Evolutionary conservation across 306 rosid species (phyloP).

Genomic region (Macrotyloma uniflorum): DNA sequence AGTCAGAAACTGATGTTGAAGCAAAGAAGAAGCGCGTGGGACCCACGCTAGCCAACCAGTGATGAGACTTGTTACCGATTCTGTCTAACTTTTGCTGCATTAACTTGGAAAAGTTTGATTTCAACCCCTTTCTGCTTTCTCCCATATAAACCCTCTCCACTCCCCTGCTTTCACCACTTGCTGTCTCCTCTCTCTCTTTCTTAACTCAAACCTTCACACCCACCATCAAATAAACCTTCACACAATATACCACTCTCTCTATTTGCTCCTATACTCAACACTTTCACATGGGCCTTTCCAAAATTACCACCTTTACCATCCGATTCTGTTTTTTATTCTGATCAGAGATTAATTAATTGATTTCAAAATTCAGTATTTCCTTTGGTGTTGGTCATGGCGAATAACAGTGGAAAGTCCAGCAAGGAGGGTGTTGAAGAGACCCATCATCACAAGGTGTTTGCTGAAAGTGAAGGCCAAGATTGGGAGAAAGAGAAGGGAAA

Average conservation of each 20-base stretch:
- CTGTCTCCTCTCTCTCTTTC: background rate
- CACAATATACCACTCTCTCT: background rate
- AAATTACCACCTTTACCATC: constrained; percentile 29
- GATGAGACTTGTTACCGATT: constrained; percentile 39
- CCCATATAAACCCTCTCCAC: constrained; percentile 43
- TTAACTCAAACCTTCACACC: background rate
- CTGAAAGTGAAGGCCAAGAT: constrained; percentile 38
- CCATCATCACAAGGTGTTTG: background rate
- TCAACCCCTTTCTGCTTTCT: constrained; percentile 17
- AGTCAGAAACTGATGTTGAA: constrained; percentile 35
- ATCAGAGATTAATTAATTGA: constrained; percentile 38
- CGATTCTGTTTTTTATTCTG: constrained; percentile 50
- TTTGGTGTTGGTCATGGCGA: constrained; percentile 44
- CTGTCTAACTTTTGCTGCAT: background rate
- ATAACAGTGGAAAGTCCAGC: constrained; percentile 53
- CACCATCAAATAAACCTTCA: background rate
- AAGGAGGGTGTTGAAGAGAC: constrained; percentile 41
- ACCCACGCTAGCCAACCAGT: constrained; percentile 54
- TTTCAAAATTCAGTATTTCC: constrained; percentile 22
- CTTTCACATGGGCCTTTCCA: constrained; percentile 44
- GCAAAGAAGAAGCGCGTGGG: constrained; percentile 54
- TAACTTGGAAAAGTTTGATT: constrained; percentile 1
- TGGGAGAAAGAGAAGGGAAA: constrained; percentile 46
- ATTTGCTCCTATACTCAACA: background rate
- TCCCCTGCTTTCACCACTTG: constrained; percentile 3